These are phyloP conservation scores for Yamagishiella unicocca DNA, from an alignment of 139 green algal species.

Conservation along the genomic window DNA sequence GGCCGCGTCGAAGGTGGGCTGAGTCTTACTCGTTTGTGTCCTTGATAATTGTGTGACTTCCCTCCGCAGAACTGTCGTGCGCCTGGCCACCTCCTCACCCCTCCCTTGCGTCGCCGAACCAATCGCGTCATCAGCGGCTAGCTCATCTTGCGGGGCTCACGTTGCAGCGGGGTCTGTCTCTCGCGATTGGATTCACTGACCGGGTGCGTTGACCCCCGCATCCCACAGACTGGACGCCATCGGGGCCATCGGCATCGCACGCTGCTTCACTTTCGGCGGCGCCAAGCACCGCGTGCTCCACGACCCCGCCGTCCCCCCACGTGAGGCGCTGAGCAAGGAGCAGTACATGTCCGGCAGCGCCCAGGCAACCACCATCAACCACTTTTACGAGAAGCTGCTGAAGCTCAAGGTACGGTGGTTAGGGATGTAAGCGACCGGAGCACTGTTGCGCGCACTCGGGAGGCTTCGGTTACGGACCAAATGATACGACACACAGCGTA, in stretches of 20 bases:
- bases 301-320: constrained; percentile 67
- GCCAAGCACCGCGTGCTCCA: constrained; percentile 66
- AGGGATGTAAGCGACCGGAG: not conserved
- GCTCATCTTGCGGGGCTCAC: no score
- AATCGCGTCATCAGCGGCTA: no score
- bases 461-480: not conserved
- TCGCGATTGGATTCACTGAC: no score
- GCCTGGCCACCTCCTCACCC: no score
- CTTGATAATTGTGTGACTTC: no score
- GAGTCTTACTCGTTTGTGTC: no score
- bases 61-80: no score
- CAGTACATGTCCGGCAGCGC: constrained; percentile 66
- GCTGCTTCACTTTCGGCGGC: constrained; percentile 85
- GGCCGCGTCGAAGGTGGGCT: no score
- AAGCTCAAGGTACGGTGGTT: constrained; percentile 68
- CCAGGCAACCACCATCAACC: constrained; percentile 81
- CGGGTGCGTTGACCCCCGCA: no score
- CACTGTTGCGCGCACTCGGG: not conserved
- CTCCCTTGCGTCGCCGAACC: no score
- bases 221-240: constrained; percentile 84
- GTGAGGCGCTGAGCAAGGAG: constrained; percentile 64
- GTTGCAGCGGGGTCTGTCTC: no score
- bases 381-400: constrained; percentile 89
- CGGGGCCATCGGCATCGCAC: constrained; percentile 84
- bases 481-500: not conserved